These are phyloP conservation scores for Talaromyces atroroseus DNA, from an alignment of 2,329 filamentous ascomycete species.

Conservation along the genomic window DNA sequence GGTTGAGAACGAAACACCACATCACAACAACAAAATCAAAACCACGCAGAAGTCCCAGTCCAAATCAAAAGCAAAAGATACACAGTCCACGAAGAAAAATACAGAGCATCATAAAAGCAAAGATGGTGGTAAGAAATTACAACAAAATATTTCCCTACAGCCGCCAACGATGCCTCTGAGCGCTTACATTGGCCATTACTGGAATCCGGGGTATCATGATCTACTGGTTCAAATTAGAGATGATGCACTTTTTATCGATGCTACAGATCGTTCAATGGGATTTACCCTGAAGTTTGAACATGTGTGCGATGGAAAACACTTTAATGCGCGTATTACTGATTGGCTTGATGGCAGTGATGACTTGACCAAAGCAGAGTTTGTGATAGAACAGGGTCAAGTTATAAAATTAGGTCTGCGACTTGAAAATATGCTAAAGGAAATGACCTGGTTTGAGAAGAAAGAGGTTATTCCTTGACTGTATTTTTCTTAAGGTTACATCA, in stretches of 20 bases:
- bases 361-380: conserved; percentile 1
- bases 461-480: background rate
- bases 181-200: conserved; percentile 3
- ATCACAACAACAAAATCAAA: background rate
- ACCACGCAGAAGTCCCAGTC: background rate
- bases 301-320: conserved; percentile 21
- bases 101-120: background rate
- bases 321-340: conserved; percentile 20
- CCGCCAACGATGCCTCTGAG: background rate
- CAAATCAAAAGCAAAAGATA: background rate
- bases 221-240: conserved; percentile 22
- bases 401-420: conserved; percentile 4
- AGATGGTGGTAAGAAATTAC: background rate
- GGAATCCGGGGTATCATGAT: conserved; percentile 19
- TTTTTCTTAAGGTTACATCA: background rate
- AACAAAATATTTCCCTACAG: background rate
- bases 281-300: conserved; percentile 30
- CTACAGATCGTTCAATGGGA: conserved; percentile 26
- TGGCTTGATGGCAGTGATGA: conserved; percentile 1
- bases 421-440: background rate
- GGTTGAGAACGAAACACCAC: background rate
- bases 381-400: background rate
- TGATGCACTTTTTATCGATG: conserved; percentile 27
- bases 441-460: conserved; percentile 7
- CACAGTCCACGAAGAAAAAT: background rate